Evolutionary conservation across 2,329 filamentous ascomycete species (phyloP).

Genomic region (Sporothrix dimorphospora): DNA sequence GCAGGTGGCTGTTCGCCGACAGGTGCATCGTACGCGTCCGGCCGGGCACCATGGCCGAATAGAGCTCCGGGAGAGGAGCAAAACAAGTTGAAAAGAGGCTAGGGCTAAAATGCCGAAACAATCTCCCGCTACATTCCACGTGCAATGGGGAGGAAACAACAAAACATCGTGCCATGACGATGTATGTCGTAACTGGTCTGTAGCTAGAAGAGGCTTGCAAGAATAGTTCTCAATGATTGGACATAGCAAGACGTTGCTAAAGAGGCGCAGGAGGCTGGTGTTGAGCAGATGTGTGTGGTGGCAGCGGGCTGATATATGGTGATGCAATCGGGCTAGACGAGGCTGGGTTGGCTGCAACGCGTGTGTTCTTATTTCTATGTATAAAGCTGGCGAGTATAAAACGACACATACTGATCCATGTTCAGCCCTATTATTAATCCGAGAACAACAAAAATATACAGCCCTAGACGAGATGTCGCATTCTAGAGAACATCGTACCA

Average conservation of each 20-base stretch:
- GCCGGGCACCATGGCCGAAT: not conserved
- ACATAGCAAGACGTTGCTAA: not conserved
- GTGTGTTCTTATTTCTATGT: not conserved
- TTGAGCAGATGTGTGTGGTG: not conserved
- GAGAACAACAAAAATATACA: not conserved
- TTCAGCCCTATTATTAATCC: not conserved
- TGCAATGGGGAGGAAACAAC: not conserved
- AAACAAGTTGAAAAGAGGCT: not conserved
- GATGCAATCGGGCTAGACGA: not conserved
- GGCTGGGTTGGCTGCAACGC: not conserved
- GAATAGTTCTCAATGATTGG: not conserved
- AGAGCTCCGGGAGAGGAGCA: not conserved
- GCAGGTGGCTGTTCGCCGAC: not conserved
- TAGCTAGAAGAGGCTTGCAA: not conserved
- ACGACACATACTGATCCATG: not conserved
- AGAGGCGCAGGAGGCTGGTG: not conserved
- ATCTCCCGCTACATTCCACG: slow-evolving; percentile 6
- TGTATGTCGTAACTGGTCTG: not conserved
- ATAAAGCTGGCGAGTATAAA: not conserved
- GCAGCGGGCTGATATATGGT: not conserved
- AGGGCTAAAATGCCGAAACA: not conserved
- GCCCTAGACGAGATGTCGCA: too few species aligned
- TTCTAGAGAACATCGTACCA: too few species aligned
- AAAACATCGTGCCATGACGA: not conserved
- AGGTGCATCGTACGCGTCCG: not conserved